Percentiles rank a stretch among this genome's conserved stretches.
Evolutionary conservation across 495 filamentous ascomycete species (phyloP).

Genomic region (Durotheca rogersii): DNA sequence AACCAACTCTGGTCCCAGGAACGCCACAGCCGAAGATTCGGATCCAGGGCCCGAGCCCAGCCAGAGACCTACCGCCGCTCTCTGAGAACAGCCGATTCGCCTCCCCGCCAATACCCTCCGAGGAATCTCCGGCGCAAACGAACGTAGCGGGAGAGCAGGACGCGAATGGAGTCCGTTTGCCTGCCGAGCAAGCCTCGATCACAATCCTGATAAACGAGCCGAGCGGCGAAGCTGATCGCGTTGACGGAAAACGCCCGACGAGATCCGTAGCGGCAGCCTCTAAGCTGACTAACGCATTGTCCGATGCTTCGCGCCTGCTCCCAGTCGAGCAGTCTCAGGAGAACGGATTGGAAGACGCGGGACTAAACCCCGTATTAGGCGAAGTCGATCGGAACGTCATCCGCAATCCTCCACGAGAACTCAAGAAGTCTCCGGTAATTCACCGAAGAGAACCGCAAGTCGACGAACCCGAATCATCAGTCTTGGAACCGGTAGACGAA

Average conservation of each 20-base stretch:
- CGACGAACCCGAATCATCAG: conserved; percentile 50
- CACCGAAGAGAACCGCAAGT: conserved; percentile 4
- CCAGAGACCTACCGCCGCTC: conserved; percentile 16
- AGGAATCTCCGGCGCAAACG: conserved; percentile 9
- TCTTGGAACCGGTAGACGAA: conserved; percentile 38
- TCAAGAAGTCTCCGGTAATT: conserved; percentile 6
- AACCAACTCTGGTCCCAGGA: background rate
- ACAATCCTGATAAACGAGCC: conserved; percentile 16
- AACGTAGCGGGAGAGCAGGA: background rate
- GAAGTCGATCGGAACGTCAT: conserved; percentile 32
- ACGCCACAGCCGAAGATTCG: too few relatives aligned
- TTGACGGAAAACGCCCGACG: conserved; percentile 4
- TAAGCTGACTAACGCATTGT: background rate
- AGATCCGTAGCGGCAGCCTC: background rate
- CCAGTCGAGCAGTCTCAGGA: conserved; percentile 4
- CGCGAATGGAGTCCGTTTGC: conserved; percentile 13
- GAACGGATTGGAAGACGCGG: conserved; percentile 15
- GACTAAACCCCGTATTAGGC: conserved; percentile 10
- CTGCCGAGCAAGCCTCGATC: conserved; percentile 4
- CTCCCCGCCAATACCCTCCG: conserved; percentile 21
- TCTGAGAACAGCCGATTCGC: conserved; percentile 20
- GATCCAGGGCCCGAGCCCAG: conserved; percentile 1
- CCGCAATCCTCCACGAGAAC: conserved; percentile 20
- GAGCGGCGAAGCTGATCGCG: conserved; percentile 11
- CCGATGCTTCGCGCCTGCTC: conserved; percentile 2